phyloP scores from a whole-genome alignment of 331 rosid genomes.

The Stylosanthes scabra region DNA sequence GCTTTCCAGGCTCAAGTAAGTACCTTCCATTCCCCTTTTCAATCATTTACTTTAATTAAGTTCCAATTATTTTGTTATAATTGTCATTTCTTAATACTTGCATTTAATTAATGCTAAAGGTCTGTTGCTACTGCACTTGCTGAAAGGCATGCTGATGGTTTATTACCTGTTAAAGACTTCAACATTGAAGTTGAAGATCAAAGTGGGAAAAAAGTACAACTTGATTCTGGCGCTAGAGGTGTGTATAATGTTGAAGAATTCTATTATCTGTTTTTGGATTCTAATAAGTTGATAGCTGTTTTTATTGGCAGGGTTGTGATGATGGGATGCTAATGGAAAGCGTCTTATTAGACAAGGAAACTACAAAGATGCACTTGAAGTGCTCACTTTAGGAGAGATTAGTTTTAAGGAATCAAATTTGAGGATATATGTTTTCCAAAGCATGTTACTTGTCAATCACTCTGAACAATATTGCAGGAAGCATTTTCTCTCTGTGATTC shows the following conservation, averaged over 20 bases:
- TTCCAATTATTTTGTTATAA: too few species aligned
- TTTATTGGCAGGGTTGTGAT: slow-evolving; percentile 91
- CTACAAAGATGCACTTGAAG: slow-evolving; percentile 86
- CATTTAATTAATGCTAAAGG: too few species aligned
- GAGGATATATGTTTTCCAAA: background rate
- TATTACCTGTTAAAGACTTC: slow-evolving; percentile 79
- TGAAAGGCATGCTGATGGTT: slow-evolving; percentile 81
- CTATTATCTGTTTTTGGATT: too few species aligned
- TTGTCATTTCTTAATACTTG: too few species aligned
- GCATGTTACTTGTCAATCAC: background rate
- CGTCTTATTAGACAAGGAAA: slow-evolving; percentile 59
- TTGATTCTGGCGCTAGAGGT: too few species aligned
- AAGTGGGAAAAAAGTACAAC: slow-evolving; percentile 84
- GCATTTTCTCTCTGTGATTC: slow-evolving; percentile 87
- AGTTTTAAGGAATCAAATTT: too few species aligned
- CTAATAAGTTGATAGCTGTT: too few species aligned
- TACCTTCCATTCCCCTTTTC: too few species aligned
- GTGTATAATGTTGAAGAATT: too few species aligned
- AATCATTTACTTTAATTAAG: too few species aligned
- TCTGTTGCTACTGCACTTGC: slow-evolving; percentile 76
- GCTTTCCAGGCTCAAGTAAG: too few species aligned
- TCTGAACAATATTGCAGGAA: slow-evolving; percentile 59
- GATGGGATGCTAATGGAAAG: slow-evolving; percentile 93
- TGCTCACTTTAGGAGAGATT: slow-evolving; percentile 93
- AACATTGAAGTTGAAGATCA: slow-evolving; percentile 90